Conservation (phyloP, 352 stramenopile genomes). For the Phytophthora megakarya region DNA sequence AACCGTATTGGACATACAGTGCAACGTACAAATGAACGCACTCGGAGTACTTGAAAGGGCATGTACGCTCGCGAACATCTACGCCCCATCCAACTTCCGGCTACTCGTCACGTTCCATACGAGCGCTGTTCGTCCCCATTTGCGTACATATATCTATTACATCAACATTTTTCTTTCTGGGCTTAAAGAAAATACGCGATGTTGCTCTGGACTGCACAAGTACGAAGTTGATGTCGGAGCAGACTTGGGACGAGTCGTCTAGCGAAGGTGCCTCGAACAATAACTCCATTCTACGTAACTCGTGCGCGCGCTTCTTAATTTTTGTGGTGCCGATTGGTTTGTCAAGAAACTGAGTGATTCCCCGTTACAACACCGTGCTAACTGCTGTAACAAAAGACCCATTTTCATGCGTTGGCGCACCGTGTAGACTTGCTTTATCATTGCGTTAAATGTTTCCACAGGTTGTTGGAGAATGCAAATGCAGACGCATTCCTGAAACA, state of each 20-base stretch:
- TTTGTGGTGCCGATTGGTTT: neutral
- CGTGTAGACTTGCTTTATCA: neutral
- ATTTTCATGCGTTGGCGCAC: neutral
- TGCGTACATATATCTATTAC: neutral
- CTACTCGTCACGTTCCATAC: neutral
- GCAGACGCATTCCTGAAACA: neutral
- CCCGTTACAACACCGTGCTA: neutral
- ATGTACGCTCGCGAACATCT: neutral
- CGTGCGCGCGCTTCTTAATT: neutral
- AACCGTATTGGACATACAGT: too few relatives aligned
- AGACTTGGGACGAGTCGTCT: neutral
- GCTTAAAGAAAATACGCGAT: neutral
- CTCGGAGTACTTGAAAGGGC: constrained; percentile 5
- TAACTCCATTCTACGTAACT: neutral
- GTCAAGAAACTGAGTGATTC: neutral
- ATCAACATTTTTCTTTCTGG: neutral
- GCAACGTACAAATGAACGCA: too few relatives aligned
- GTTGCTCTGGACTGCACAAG: neutral
- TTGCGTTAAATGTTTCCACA: neutral
- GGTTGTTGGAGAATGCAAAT: neutral
- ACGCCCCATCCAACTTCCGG: neutral
- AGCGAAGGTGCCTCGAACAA: neutral
- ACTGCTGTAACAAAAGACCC: neutral
- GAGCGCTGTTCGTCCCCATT: neutral
- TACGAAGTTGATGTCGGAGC: neutral